Base-by-base conservation (phyloP, 305 asterid genomes). In the Fraxinus angustifolia region DNA sequence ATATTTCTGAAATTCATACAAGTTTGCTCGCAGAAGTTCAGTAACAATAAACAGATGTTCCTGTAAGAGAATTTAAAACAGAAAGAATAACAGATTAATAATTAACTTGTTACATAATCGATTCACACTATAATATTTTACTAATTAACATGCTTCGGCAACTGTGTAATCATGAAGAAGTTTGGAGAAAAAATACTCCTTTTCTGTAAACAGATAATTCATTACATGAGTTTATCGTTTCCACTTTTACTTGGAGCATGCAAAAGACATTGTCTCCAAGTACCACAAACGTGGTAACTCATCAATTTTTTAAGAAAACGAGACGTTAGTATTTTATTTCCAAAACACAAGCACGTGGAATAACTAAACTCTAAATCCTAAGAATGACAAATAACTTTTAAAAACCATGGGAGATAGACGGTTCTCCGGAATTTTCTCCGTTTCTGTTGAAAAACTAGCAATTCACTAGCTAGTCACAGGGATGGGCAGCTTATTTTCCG, bases 21-120 rank as follows among this genome's bases (percentile, higher is more conserved):
- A 87, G 83, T 96, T 93, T 77, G 98, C 98, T 82, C 91, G 91
- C 76, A 96, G 92, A 84, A 96, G 99, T 84, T 96, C 99, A 31
- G 97, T 89, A n/a, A 96, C 98, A 58, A 96, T 96, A 78, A 96
- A 90, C 19, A 96, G 87, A 86, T 96, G 99, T 82, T 96, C 99
- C 98, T 96, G 92, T 87, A 79, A 75, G 26, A 65, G 31, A 67
- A 80, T 72, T 79, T 56, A n/a, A 67, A 76, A 50, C 31, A 71
- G 23, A 53, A 11, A 56, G 34, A 33, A 76, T 19, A 68, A 35
- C 45, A 35, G 35, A 82, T 82, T 72, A 80, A 48, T 40, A 74
- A 62, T 60, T 28, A 74, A 33, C 34, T 62, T 38, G 30, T 58
- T 26, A 62, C 12, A 35, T 40, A 2, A 81, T 30, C 3, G 42